A percentile compares a stretch with the other conserved stretches of the same genome.
phyloP scores from a whole-genome alignment of 305 asterid genomes.

The Petunia hybrid region DNA sequence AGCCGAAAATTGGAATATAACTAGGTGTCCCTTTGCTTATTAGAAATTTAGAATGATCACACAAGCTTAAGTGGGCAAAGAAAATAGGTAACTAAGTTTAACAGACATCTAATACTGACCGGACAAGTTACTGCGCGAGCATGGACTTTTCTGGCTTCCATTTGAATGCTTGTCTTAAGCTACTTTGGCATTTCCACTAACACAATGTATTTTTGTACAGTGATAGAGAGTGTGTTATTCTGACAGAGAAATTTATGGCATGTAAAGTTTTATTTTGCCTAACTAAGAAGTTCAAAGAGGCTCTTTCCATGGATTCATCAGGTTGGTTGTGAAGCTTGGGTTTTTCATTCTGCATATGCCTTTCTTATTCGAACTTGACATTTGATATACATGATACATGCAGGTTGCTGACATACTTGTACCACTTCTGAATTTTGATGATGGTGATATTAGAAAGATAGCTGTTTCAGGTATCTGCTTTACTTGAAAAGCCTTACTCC shows the following conservation, averaged over 20 bases:
- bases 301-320: background rate
- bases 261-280: background rate
- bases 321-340: background rate
- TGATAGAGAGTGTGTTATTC: background rate
- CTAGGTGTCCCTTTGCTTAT: background rate
- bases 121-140: background rate
- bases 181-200: background rate
- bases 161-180: background rate
- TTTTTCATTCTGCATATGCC: background rate
- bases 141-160: background rate
- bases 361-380: background rate
- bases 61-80: background rate
- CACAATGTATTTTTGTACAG: background rate
- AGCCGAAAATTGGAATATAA: background rate
- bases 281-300: background rate
- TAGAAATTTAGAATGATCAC: too few relatives aligned
- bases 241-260: background rate
- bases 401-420: background rate
- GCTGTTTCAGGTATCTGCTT: conserved; percentile 5
- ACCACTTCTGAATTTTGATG: background rate
- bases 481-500: background rate
- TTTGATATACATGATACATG: background rate
- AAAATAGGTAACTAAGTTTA: background rate
- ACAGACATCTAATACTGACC: background rate
- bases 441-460: background rate